Conservation (phyloP, 2,329 filamentous ascomycete species). For the Ophioceras dolichostomum region DNA sequence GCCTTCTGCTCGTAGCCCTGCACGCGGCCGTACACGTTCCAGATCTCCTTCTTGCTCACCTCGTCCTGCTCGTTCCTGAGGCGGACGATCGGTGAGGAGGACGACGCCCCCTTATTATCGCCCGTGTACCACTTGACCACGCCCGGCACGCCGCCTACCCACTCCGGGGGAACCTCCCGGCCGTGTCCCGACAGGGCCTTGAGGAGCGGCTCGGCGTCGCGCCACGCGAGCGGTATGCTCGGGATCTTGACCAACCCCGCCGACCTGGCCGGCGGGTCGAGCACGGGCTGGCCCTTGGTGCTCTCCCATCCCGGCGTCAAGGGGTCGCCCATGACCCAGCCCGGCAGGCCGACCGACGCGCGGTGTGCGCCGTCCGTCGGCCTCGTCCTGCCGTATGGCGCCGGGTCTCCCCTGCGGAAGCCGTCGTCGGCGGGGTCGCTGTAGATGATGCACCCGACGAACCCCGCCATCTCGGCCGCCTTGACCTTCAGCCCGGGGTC, state of each 20-base stretch:
- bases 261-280: conserved; percentile 58
- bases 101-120: too few species aligned
- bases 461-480: conserved; percentile 76
- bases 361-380: conserved; percentile 73
- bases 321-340: conserved; percentile 80
- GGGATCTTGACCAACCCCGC: conserved; percentile 71
- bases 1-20: conserved; percentile 70
- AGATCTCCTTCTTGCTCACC: conserved; percentile 69
- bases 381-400: conserved; percentile 68
- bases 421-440: conserved; percentile 82
- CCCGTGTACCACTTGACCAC: conserved; percentile 79
- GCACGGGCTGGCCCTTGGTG: conserved; percentile 47
- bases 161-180: conserved; percentile 51
- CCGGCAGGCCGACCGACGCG: conserved; percentile 68
- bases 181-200: conserved; percentile 67
- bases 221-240: conserved; percentile 80
- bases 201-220: conserved; percentile 72
- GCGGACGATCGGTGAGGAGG: conserved; percentile 62
- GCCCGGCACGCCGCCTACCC: conserved; percentile 67
- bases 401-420: conserved; percentile 58
- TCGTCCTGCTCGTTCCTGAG: conserved; percentile 84
- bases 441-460: conserved; percentile 81
- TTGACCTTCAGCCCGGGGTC: conserved; percentile 77
- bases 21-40: conserved; percentile 82
- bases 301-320: conserved; percentile 81